Base-by-base conservation (phyloP, 2,329 filamentous ascomycete genomes). In the Monosporascus sp. region DNA sequence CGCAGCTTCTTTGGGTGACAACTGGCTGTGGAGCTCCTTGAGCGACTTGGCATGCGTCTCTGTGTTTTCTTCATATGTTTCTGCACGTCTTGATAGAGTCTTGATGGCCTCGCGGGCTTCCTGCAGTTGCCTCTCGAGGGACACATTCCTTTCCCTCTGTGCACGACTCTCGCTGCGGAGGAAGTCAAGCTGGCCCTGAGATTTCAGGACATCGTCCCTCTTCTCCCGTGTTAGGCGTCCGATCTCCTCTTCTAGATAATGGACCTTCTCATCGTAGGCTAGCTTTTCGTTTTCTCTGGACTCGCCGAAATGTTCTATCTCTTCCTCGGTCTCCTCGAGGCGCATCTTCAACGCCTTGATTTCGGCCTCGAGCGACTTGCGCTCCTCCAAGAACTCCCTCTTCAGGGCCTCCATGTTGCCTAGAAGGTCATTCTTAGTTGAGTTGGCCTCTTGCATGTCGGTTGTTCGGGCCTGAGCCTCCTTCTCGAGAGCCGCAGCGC, bases 341-440 rank as follows among this genome's bases (percentile, higher is more conserved):
- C 86, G 88, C 51, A 86, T 78, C 65, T 88, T 92, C 53, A 92
- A 80, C 16, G 82, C 80, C 61, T 85, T 87, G 53, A 94, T 85
- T 67, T 97, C 92, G 17, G 83, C 78, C 61, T 96, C 89, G 1
- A 97, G 77, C 9, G 86, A 88, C 64, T 88, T 90, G 40, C 94
- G 84, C 70, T 97, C 93, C 49, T 86, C 85, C 37, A 88, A 78
- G 61, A 96, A 97, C 65, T 97, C 94, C 26, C 84, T 85, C 70
- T 97, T 91, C 59, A 95, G 82, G 14, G 92, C 87, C 66, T 97
- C 91, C 74, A 99, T 90, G 65, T 99, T 99, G 59, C 90, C 87
- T 72, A 99, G 85, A 9, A 99, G 82, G 69, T 97, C 94, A 62
- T 89, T 88, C 70, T 99, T 99, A 1, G 89, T 97, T 3, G 90